Evolutionary conservation across 352 stramenopile species (phyloP).

Genomic region (Phytophthora parvispora): DNA sequence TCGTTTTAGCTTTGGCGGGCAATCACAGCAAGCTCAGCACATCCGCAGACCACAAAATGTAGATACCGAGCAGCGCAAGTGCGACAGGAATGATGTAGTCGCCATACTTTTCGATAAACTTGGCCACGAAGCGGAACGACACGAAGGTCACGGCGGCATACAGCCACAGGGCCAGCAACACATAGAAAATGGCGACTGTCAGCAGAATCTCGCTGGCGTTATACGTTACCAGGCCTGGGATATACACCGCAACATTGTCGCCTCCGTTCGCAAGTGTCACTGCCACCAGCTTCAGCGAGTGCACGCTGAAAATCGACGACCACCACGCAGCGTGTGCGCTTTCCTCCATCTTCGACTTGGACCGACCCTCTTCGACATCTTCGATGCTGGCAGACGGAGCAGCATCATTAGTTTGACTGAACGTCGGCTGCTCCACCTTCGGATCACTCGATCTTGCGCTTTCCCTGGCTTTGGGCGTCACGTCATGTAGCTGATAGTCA

Average conservation of each 20-base stretch:
- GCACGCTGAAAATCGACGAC: slow-evolving; percentile 1
- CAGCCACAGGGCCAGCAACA: slow-evolving; percentile 3
- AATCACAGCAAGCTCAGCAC: background rate
- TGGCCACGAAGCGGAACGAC: background rate
- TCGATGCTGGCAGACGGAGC: background rate
- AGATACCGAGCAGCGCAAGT: background rate
- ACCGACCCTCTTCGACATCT: background rate
- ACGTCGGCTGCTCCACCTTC: background rate
- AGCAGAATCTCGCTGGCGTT: slow-evolving; percentile 1
- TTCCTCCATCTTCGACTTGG: background rate
- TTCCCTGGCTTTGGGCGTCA: background rate
- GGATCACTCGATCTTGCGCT: background rate
- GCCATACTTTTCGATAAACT: slow-evolving; percentile 6
- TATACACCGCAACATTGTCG: slow-evolving; percentile 7
- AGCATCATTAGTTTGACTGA: too few relatives aligned
- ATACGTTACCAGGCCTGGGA: background rate
- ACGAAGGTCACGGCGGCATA: slow-evolving; percentile 2
- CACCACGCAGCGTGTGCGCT: background rate
- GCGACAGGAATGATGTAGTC: slow-evolving; percentile 7
- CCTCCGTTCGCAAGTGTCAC: slow-evolving; percentile 11
- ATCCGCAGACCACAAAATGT: slow-evolving; percentile 6
- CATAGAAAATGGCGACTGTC: slow-evolving; percentile 11
- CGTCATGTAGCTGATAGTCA: background rate
- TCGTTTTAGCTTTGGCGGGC: too few relatives aligned
- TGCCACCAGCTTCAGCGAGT: slow-evolving; percentile 1